phyloP scores from a whole-genome alignment of 1,284 basidiomycete genomes.

The Sanghuangporus sanghuang region DNA sequence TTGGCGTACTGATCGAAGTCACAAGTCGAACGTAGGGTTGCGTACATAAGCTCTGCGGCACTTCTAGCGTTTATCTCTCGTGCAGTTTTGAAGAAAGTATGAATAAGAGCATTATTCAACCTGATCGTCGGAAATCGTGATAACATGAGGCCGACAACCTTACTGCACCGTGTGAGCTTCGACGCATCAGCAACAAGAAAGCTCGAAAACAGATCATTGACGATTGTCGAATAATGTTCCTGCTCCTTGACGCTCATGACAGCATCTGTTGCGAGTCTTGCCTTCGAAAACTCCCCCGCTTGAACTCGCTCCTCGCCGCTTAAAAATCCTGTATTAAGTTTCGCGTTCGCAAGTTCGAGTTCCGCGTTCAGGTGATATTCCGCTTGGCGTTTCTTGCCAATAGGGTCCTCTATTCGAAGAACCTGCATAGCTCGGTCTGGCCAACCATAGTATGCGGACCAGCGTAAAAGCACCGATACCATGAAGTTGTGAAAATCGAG shows the following conservation, averaged over 20 bases:
- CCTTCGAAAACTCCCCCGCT: too few species aligned
- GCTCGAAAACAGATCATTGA: background rate
- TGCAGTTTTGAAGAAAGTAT: slow-evolving; percentile 41
- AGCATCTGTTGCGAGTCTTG: too few species aligned
- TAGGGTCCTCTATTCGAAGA: background rate
- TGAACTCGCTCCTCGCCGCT: too few species aligned
- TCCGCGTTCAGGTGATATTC: too few species aligned
- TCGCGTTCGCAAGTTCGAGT: too few species aligned
- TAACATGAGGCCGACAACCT: background rate
- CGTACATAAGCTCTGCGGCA: slow-evolving; percentile 15
- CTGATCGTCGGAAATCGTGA: slow-evolving; percentile 1
- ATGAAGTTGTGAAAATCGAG: slow-evolving; percentile 40
- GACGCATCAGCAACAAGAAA: background rate
- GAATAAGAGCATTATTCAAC: slow-evolving; percentile 29
- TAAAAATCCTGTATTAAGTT: too few species aligned
- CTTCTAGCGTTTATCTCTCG: slow-evolving; percentile 22
- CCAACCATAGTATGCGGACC: slow-evolving; percentile 49
- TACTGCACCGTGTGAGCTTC: background rate
- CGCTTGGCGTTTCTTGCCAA: background rate
- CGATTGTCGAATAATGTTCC: background rate
- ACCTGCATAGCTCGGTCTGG: slow-evolving; percentile 32
- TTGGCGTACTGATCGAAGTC: background rate
- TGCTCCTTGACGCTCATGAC: background rate
- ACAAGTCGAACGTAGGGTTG: background rate
- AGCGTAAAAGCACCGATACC: slow-evolving; percentile 38